Evolutionary conservation across 139 green algal genomes (phyloP).

Genomic region (Coelastrella sp.): DNA sequence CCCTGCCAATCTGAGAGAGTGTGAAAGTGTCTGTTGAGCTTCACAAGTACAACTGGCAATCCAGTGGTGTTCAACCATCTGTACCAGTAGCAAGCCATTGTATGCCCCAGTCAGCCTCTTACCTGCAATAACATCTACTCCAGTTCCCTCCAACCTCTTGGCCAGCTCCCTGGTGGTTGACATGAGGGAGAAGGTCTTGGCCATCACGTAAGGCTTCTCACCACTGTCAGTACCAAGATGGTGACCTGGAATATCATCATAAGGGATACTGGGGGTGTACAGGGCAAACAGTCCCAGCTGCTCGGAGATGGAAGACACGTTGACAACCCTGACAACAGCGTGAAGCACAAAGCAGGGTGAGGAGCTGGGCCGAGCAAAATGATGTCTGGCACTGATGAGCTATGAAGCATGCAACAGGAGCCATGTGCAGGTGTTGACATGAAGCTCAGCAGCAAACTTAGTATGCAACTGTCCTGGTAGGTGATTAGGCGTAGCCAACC

Average conservation of each 20-base stretch:
- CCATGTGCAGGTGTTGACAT: too few species aligned
- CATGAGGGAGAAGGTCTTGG: slow-evolving; percentile 41
- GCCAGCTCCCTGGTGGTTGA: slow-evolving; percentile 14
- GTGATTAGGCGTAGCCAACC: too few species aligned
- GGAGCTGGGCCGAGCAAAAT: too few species aligned
- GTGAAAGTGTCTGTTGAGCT: neutral
- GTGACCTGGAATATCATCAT: slow-evolving; percentile 9
- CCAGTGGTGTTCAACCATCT: too few species aligned
- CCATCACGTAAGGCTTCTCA: slow-evolving; percentile 25
- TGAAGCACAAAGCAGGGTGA: too few species aligned
- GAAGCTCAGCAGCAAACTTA: too few species aligned
- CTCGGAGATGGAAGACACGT: slow-evolving; percentile 20
- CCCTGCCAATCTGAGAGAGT: too few species aligned
- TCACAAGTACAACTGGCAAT: neutral
- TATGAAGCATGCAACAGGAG: too few species aligned
- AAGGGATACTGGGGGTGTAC: neutral
- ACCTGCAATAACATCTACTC: slow-evolving; percentile 46
- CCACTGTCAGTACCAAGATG: slow-evolving; percentile 20
- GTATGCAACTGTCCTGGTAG: too few species aligned
- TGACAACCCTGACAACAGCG: slow-evolving; percentile 12
- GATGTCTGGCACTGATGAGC: too few species aligned
- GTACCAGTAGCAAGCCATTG: too few species aligned
- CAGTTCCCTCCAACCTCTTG: slow-evolving; percentile 26
- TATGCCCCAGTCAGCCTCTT: neutral
- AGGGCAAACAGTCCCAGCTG: neutral